Base-by-base conservation (phyloP, 2,329 filamentous ascomycete genomes). In the Monosporascus cannonballus region DNA sequence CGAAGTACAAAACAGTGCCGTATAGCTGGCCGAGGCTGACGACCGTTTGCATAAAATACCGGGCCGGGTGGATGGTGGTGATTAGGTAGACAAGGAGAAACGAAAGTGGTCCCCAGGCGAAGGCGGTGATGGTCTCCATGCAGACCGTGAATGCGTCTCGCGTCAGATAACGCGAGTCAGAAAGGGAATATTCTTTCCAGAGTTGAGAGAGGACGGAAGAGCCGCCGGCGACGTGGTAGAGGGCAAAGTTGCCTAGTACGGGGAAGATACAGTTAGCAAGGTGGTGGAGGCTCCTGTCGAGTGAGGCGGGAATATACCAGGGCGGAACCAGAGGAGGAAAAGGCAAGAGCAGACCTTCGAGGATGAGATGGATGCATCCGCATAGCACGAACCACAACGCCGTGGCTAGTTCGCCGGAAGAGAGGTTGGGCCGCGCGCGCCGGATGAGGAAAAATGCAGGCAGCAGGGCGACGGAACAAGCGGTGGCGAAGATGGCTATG, bases 311-410 rank as follows among this genome's bases (percentile, higher is more conserved):
- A 25, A 25, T 25, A 25, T 7, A 25, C 6, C 6, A 7, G 6
- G 25, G 25, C 25, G 25, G 25, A 25, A 25, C 25, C 6, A 25
- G 25, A 6, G 25, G 6, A 25, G 25, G 7, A 25, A 25, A 25
- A 25, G 25, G 25, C 5, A 25, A 25, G 25, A 2, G 6, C 25
- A 34, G 56, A 70, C 69, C 71, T 60, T 77, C 74, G 39, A 76
- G 70, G 57, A 73, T 68, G 22, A 73, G 50, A 56, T 75, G 72
- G 54, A 74, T 75, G 56, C 59, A 79, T 67, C 72, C 80, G 77
- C 86, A 89, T 15, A 93, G 75, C 22, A 86, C 78, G 67, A 92
- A 92, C 89, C 89, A 93, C 70, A 90, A 70, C 22, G 86, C 80
- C 4, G 79, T 80, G 14, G 78, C 60, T 46, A 83, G 74, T 58